Conservation (phyloP, 768 basidiomycete genomes). For the Dioszegia aurantiaca region DNA sequence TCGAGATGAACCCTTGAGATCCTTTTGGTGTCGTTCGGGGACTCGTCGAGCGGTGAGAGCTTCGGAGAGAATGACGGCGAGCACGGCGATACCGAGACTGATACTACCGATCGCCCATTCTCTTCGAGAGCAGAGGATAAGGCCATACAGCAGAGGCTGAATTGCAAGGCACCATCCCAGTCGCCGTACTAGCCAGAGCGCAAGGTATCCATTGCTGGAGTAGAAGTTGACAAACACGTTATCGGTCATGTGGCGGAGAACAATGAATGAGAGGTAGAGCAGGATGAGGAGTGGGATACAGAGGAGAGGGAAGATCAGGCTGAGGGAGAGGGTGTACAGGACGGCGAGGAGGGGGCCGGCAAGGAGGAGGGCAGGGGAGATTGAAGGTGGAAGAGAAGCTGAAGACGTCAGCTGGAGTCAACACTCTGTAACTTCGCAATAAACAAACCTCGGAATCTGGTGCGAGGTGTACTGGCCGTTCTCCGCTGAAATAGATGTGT, state of each 20-base stretch:
- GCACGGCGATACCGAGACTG: slow-evolving; percentile 61
- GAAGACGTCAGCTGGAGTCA: slow-evolving; percentile 19
- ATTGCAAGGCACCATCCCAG: slow-evolving; percentile 68
- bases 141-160: slow-evolving; percentile 71
- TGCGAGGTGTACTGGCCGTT: slow-evolving; percentile 65
- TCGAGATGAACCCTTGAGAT: slow-evolving; percentile 1
- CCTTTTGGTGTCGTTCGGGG: neutral
- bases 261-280: slow-evolving; percentile 56
- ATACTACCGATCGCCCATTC: slow-evolving; percentile 73
- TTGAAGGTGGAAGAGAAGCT: slow-evolving; percentile 70
- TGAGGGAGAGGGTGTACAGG: slow-evolving; percentile 69
- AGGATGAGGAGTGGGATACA: slow-evolving; percentile 68
- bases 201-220: slow-evolving; percentile 54
- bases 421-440: neutral
- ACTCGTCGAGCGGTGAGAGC: slow-evolving; percentile 56
- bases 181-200: slow-evolving; percentile 71
- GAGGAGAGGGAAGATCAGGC: slow-evolving; percentile 72
- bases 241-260: slow-evolving; percentile 74
- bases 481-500: slow-evolving; percentile 60
- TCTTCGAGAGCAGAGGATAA: slow-evolving; percentile 65
- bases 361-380: slow-evolving; percentile 67
- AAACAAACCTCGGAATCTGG: slow-evolving; percentile 69
- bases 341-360: slow-evolving; percentile 66
- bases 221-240: slow-evolving; percentile 75
- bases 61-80: slow-evolving; percentile 61